Evolutionary conservation across 2,329 filamentous ascomycete genomes (phyloP).

Genomic region (Aspergillus ochraceus): DNA sequence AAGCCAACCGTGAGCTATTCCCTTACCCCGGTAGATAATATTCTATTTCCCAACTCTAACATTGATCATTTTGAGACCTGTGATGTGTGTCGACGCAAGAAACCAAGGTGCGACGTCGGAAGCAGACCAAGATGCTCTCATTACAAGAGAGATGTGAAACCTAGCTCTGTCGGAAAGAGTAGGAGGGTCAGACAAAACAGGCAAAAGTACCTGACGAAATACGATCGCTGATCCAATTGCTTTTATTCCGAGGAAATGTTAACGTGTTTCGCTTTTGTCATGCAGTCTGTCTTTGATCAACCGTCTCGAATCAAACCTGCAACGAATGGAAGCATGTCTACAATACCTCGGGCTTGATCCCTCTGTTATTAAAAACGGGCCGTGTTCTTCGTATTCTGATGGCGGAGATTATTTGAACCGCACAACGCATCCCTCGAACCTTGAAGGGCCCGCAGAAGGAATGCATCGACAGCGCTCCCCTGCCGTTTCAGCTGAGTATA

Average conservation of each 20-base stretch:
- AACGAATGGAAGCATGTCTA: neutral
- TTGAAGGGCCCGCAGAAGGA: neutral
- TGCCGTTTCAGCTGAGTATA: neutral
- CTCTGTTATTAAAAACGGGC: neutral
- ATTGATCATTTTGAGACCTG: neutral
- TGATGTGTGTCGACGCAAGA: neutral
- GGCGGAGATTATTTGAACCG: neutral
- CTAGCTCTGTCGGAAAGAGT: neutral
- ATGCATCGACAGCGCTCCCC: neutral
- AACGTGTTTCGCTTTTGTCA: neutral
- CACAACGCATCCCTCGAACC: neutral
- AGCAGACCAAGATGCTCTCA: neutral
- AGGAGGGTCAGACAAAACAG: neutral
- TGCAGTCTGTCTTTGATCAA: neutral
- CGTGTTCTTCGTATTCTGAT: neutral
- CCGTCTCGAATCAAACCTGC: neutral
- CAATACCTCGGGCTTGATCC: neutral
- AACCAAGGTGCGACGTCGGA: neutral
- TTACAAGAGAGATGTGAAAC: neutral
- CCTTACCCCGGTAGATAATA: neutral
- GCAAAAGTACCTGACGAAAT: neutral
- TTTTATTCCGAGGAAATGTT: neutral
- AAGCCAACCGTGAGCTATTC: neutral
- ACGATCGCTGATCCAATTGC: neutral
- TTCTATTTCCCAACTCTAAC: neutral